Evolutionary conservation across 2,329 filamentous ascomycete genomes (phyloP).

Genomic region (Grosmannia serpens): DNA sequence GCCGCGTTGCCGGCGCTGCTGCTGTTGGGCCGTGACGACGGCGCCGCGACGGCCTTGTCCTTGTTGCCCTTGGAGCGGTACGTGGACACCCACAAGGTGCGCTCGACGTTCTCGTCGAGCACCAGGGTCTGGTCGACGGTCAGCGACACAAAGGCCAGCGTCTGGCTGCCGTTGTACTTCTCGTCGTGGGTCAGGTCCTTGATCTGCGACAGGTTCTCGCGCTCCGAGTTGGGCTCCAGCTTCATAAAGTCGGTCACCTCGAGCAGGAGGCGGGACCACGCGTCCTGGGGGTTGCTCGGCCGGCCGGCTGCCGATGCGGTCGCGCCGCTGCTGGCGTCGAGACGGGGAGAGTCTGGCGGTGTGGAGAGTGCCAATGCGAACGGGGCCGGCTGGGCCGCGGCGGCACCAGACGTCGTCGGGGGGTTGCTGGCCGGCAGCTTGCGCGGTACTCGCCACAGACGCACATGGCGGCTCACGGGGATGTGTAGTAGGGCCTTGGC

Average conservation of each 20-base stretch:
- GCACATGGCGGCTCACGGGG: conserved; percentile 59
- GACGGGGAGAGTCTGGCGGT: conserved; percentile 16
- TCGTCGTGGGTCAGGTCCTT: conserved; percentile 60
- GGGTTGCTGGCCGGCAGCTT: conserved; percentile 20
- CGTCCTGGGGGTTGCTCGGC: conserved; percentile 14
- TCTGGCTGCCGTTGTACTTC: conserved; percentile 67
- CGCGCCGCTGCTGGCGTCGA: not conserved
- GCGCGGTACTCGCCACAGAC: conserved; percentile 57
- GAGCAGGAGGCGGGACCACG: conserved; percentile 40
- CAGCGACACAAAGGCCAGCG: conserved; percentile 55
- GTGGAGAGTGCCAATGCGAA: conserved; percentile 13
- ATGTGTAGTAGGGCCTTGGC: conserved; percentile 61
- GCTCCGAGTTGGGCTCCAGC: conserved; percentile 50
- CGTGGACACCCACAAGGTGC: conserved; percentile 45
- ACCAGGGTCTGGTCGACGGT: conserved; percentile 65
- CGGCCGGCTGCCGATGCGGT: not conserved
- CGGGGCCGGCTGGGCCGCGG: conserved; percentile 4
- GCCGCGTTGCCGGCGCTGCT: conserved; percentile 12
- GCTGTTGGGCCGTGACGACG: conserved; percentile 9
- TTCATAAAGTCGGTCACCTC: conserved; percentile 51
- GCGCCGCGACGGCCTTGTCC: conserved; percentile 2
- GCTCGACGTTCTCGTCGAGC: conserved; percentile 65
- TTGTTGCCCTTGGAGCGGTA: conserved; percentile 21
- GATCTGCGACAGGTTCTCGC: conserved; percentile 46
- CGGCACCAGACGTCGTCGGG: not conserved